phyloP scores from a whole-genome alignment of 2,329 filamentous ascomycete species.

The Pyrenophora tritici-repentis region DNA sequence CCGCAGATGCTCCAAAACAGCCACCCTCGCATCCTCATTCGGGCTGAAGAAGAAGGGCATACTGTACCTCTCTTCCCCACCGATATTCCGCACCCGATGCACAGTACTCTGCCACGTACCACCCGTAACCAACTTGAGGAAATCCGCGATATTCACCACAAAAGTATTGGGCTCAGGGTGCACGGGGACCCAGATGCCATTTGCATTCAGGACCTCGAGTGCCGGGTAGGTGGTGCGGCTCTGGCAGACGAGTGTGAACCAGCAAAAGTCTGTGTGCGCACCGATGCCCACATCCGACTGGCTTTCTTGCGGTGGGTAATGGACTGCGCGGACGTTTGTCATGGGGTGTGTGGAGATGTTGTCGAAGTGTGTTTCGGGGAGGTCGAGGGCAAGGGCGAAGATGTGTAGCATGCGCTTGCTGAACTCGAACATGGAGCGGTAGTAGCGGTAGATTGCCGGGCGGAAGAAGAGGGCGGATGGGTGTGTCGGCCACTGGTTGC shows the following conservation, averaged over 20 bases:
- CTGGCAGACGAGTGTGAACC: slow-evolving; percentile 50
- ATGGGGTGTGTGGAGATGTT: slow-evolving; percentile 48
- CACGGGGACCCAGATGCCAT: slow-evolving; percentile 50
- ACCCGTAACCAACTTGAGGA: slow-evolving; percentile 50
- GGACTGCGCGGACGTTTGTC: slow-evolving; percentile 49
- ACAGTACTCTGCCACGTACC: slow-evolving; percentile 49
- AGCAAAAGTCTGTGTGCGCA: slow-evolving; percentile 52
- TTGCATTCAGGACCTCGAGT: slow-evolving; percentile 51
- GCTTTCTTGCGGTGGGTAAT: slow-evolving; percentile 48
- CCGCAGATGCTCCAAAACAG: slow-evolving; percentile 37
- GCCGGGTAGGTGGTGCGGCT: slow-evolving; percentile 30
- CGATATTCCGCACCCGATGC: slow-evolving; percentile 49
- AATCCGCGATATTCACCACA: slow-evolving; percentile 51
- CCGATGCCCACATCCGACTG: slow-evolving; percentile 47
- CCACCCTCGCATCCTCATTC: slow-evolving; percentile 41
- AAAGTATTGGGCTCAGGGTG: slow-evolving; percentile 43
- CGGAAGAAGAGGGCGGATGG: slow-evolving; percentile 37
- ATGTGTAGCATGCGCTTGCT: slow-evolving; percentile 41
- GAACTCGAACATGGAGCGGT: slow-evolving; percentile 38
- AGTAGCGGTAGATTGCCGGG: slow-evolving; percentile 39
- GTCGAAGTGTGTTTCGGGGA: slow-evolving; percentile 49
- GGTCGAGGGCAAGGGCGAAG: slow-evolving; percentile 48
- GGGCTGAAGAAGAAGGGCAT: slow-evolving; percentile 50
- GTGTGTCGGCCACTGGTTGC: slow-evolving; percentile 41
- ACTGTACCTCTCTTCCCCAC: slow-evolving; percentile 47